Evolutionary conservation across 495 filamentous ascomycete genomes (phyloP), one percentile per base, ranked within the genome.

Genomic region (Podospora appendiculata): DNA sequence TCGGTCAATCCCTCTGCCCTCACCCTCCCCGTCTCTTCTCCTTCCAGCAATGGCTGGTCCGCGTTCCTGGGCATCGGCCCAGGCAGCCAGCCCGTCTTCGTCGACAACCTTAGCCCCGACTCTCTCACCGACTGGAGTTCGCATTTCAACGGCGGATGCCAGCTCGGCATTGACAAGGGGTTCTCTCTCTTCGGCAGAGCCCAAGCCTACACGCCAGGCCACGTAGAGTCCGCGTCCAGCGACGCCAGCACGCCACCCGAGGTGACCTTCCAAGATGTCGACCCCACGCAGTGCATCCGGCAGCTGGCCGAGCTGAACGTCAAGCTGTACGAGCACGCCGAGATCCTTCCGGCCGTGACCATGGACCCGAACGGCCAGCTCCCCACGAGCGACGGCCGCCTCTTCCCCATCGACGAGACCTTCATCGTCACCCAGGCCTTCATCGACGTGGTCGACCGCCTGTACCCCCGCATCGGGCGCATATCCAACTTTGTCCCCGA

Each of bases 241-340:
- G 18, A 13, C 17, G 39, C 9, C 35, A 19, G 32, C 36, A 42
- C 39, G 6, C 48, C 48, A 18, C 14, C 48, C 3, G 36, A 32
- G 13, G 12, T 4, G 32, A 33, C 18, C 9, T 5, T 32, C 18
- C 38, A 50, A 4, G 8, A 6, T 17, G 8, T 32, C 40, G 13
- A 34, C 0, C 39, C 45, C 25, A 19, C 25, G 32, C 33, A n/a
- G 0, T 44, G 14, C 39, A 36, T 54, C 47, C 45, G 47, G 12
- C 52, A 44, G 25, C 52, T 54, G 34, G 46, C 52, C n/a, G 48
- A 54, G 39, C 40, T 54, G 6, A 50, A 48, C 32, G 52, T 54
- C 2, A 32, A 32, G 7, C 12, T 54, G 9, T 54, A 54, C 40
- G 52, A 54, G 13, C 52, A 50, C 17, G 18, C 40, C 39, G 38